Conservation (phyloP, 176 grass and related monocot species). For the Musa acuminata region DNA sequence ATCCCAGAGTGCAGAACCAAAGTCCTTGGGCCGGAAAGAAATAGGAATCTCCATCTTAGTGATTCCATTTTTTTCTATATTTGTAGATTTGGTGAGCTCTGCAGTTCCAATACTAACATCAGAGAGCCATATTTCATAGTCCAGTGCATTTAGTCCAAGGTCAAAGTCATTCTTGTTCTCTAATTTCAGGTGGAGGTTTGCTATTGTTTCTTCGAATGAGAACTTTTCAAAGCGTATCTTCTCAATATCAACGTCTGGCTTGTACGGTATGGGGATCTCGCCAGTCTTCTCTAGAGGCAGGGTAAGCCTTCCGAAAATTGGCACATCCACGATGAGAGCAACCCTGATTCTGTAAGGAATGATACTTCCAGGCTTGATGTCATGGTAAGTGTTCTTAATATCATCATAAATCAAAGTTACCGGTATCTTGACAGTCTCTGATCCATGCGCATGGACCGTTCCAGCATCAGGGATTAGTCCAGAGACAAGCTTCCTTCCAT, state of each 20-base stretch:
- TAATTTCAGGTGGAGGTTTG: constrained; percentile 75
- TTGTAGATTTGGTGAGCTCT: constrained; percentile 53
- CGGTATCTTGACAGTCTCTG: constrained; percentile 90
- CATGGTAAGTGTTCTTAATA: constrained; percentile 64
- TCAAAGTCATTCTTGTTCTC: constrained; percentile 99
- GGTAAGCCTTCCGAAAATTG: constrained; percentile 70
- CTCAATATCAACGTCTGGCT: constrained; percentile 88
- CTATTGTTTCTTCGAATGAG: constrained; percentile 82
- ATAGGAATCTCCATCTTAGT: constrained; percentile 70
- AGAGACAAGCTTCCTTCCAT: constrained; percentile 82
- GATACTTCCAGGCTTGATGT: constrained; percentile 85
- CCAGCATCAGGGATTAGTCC: constrained; percentile 92
- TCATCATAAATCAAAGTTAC: constrained; percentile 69
- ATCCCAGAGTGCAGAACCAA: constrained; percentile 90
- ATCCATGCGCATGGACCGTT: constrained; percentile 73
- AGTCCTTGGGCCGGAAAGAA: constrained; percentile 83
- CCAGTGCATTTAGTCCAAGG: constrained; percentile 52
- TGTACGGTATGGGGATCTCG: constrained; percentile 81
- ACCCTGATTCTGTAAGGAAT: constrained; percentile 85
- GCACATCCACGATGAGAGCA: constrained; percentile 71
- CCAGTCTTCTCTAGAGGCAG: constrained; percentile 75
- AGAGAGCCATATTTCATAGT: constrained; percentile 86
- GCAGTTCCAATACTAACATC: constrained; percentile 62
- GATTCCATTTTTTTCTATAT: constrained; percentile 76
- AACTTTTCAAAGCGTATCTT: constrained; percentile 85